Percentiles rank a stretch among this genome's conserved stretches.
phyloP scores from a whole-genome alignment of 257 asterid genomes.

The Marsdenia floribunda region DNA sequence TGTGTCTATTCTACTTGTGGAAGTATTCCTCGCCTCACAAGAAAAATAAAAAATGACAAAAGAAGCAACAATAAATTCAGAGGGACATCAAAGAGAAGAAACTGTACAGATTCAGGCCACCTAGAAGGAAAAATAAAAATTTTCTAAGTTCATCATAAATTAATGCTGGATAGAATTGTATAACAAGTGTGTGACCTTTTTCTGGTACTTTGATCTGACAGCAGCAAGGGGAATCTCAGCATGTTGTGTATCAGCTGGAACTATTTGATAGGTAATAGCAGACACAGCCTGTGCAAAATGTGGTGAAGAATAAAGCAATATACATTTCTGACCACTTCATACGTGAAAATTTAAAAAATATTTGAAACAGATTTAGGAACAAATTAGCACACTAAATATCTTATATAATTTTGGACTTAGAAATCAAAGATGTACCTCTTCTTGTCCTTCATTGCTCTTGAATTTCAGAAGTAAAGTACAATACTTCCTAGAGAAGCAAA shows the following conservation, averaged over 20 bases:
- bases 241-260: conserved; percentile 78
- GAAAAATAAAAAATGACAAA: not conserved
- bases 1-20: not conserved
- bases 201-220: conserved; percentile 57
- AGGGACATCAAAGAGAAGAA: not conserved
- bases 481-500: conserved; percentile 56
- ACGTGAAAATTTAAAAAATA: not conserved
- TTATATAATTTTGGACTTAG: conserved; percentile 9
- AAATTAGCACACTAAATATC: conserved; percentile 1
- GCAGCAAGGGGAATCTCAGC: conserved; percentile 97
- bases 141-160: not conserved
- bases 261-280: conserved; percentile 81
- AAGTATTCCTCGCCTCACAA: not conserved
- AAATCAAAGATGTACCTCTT: conserved; percentile 46
- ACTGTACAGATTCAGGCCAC: not conserved
- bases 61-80: not conserved
- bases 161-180: conserved; percentile 9
- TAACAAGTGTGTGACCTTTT: conserved; percentile 44
- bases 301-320: not conserved
- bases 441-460: conserved; percentile 31
- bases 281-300: conserved; percentile 54
- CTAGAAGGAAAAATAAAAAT: not conserved
- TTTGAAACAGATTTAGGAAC: not conserved
- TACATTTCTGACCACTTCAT: not conserved
- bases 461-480: conserved; percentile 63